These are phyloP conservation scores for Pyrus communis DNA, from an alignment of 306 rosid species.

Conservation along the genomic window DNA sequence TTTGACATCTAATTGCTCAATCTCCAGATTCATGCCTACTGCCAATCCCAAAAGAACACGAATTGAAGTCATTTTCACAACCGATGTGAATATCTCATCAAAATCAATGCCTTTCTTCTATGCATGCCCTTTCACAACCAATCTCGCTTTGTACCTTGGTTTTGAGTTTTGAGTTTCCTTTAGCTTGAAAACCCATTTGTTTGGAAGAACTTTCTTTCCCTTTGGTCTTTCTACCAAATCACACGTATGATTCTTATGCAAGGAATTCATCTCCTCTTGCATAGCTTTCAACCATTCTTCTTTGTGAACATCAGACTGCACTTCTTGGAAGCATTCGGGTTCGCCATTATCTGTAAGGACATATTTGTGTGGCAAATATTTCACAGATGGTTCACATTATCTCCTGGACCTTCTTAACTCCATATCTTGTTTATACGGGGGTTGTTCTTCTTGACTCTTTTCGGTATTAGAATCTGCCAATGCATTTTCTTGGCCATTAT, in stretches of 20 bases:
- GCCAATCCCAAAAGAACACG: not conserved
- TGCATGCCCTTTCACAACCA: not conserved
- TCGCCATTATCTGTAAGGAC: too few relatives aligned
- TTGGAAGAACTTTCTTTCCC: not conserved
- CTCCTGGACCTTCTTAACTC: too few relatives aligned
- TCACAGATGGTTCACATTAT: too few relatives aligned
- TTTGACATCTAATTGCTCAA: not conserved
- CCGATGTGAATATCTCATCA: not conserved
- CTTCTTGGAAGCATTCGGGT: too few relatives aligned
- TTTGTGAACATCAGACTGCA: too few relatives aligned
- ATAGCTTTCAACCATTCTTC: not conserved
- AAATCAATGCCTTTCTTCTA: not conserved
- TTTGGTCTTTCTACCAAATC: not conserved
- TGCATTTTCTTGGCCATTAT: too few relatives aligned
- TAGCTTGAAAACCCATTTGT: not conserved
- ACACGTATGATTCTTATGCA: not conserved
- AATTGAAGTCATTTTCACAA: not conserved
- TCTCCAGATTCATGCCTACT: not conserved
- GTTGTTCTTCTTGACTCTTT: too few relatives aligned
- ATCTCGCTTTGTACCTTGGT: not conserved
- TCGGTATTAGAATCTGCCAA: fast-evolving
- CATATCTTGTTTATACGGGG: too few relatives aligned
- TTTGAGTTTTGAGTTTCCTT: not conserved
- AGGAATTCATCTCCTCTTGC: not conserved
- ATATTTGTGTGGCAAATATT: too few relatives aligned